Conservation (phyloP, 2,329 filamentous ascomycete species). For the Gnomoniopsis smithogilvyi region DNA sequence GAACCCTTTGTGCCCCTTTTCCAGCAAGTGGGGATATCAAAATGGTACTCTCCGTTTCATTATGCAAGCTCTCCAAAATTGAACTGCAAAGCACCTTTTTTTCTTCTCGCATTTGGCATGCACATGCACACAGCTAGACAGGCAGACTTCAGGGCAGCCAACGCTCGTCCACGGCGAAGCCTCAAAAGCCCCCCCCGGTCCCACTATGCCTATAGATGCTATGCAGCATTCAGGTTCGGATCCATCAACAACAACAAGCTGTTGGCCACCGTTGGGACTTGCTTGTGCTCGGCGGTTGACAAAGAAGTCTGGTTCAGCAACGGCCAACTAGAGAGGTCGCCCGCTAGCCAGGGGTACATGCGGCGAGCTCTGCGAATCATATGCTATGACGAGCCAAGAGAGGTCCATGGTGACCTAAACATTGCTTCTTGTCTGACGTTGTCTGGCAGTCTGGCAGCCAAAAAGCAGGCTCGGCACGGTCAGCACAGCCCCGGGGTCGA, state of each 20-base stretch:
- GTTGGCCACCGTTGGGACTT: background rate
- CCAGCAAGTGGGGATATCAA: background rate
- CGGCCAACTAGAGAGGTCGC: background rate
- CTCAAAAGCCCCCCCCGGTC: too few species aligned
- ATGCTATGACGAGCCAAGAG: background rate
- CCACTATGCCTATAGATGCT: background rate
- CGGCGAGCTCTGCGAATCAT: background rate
- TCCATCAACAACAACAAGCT: background rate
- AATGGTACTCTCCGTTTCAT: background rate
- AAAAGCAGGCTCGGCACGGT: background rate
- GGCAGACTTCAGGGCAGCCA: background rate
- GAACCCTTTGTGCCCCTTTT: background rate
- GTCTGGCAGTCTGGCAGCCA: background rate
- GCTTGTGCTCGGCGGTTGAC: background rate
- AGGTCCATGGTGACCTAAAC: background rate
- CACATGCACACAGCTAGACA: background rate
- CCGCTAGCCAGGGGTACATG: background rate
- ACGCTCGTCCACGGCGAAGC: background rate
- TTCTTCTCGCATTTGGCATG: background rate
- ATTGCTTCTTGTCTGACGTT: background rate
- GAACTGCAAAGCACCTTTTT: background rate
- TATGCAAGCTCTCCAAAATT: background rate
- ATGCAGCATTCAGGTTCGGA: background rate
- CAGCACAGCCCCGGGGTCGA: background rate
- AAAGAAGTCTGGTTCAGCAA: background rate